Evolutionary conservation across 2,329 filamentous ascomycete species (phyloP), one percentile per base, ranked within the genome.

Genomic region (Parasarocladium wereldwijsianum): DNA sequence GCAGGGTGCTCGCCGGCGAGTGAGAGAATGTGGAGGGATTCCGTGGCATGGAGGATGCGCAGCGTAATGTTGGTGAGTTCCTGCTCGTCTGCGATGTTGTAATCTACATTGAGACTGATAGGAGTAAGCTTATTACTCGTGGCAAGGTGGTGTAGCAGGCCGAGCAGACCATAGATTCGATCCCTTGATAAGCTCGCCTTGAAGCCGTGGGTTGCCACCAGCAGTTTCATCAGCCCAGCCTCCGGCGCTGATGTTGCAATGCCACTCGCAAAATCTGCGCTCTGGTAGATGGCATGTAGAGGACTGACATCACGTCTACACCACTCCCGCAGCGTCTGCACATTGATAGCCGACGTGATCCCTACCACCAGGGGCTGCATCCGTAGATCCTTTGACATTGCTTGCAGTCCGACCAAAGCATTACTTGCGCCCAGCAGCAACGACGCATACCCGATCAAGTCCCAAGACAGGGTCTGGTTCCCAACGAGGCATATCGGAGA

Each of bases 161-260:
- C 43, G 1, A 46, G 35, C 14, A 46, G 34, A 5, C 38, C 38
- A 24, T 44, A 45, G 6, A 46, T 36, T 10, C 43, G 35, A 20
- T 46, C 42, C 12, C 38, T 33, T 3, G 32, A 31, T 2, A 37
- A 29, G 1, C 41, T 46, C 5, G 41, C 40, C 6, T 32, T 32
- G 31, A 39, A 41, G 9, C 39, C 36, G 14, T 34, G 36, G 25
- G 33, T 43, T n/a, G 29, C 32, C 14, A 41, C 16, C 4, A 43
- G 24, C 16, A 43, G 32, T 9, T 33, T 31, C 4, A 40, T 25
- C 6, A 43, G 24, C 4, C 32, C 25, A 12, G 28, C 25, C 12
- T 30, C 35, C 2, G 37, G 31, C 6, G 32, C 32, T 2, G 29
- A 21, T 10, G 29, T 20, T n/a, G 29, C 13, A 21, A 40, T 41